Conservation (phyloP, 225 moss, liverwort and hornwort species). For the Marchantia polymorpha region DNA sequence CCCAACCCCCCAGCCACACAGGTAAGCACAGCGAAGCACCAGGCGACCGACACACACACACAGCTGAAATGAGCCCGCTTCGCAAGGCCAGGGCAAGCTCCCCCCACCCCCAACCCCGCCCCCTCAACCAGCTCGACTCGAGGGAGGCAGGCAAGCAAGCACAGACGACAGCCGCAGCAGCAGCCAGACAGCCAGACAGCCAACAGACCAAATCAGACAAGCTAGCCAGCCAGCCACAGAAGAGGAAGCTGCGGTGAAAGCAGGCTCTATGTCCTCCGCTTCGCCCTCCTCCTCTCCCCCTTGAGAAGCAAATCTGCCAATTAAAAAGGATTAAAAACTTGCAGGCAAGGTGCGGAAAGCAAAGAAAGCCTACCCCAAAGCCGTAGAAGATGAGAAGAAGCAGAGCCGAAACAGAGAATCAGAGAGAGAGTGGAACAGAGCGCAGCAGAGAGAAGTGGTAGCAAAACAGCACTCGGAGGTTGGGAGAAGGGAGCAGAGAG, state of each 20-base stretch:
- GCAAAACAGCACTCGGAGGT: not conserved
- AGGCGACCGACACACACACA: not conserved
- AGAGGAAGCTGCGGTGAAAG: not conserved
- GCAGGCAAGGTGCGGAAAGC: not conserved
- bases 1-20: too few relatives aligned
- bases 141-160: not conserved
- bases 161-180: not conserved
- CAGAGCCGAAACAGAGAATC: too few relatives aligned
- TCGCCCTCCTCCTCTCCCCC: not conserved
- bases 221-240: not conserved
- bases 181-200: not conserved
- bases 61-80: not conserved
- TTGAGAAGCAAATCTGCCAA: not conserved
- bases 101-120: not conserved
- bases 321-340: not conserved
- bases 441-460: not conserved
- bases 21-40: not conserved
- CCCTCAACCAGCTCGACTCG: too few relatives aligned
- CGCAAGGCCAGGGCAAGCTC: not conserved
- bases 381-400: too few relatives aligned
- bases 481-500: not conserved
- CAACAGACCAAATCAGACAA: not conserved
- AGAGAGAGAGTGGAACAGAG: too few relatives aligned
- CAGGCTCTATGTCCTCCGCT: too few relatives aligned
- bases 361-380: too few relatives aligned